phyloP scores from a whole-genome alignment of 257 asterid genomes.

The Cynanchum wilfordii region DNA sequence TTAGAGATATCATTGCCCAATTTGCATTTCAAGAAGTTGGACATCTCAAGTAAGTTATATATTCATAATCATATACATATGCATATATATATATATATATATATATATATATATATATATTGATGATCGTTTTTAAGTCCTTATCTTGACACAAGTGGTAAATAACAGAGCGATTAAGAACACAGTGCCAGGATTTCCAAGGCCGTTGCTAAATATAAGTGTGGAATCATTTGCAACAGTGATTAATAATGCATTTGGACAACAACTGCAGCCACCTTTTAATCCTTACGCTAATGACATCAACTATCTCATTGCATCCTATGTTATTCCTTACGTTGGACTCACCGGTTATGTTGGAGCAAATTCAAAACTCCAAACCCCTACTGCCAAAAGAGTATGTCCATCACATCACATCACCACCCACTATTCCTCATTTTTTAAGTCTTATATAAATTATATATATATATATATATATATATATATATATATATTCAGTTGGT shows the following conservation, averaged over 20 bases:
- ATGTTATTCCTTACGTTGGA: constrained; percentile 78
- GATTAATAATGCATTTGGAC: constrained; percentile 53
- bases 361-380: constrained; percentile 51
- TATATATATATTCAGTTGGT: constrained; percentile 32
- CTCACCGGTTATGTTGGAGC: constrained; percentile 95
- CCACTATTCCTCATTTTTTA: neutral
- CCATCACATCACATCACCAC: too few species aligned
- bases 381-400: constrained; percentile 50
- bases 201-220: constrained; percentile 65
- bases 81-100: too few species aligned
- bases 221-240: constrained; percentile 47
- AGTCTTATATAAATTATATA: neutral
- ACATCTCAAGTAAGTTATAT: constrained; percentile 55
- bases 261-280: constrained; percentile 50
- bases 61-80: neutral
- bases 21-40: constrained; percentile 91
- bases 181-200: constrained; percentile 62
- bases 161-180: constrained; percentile 59
- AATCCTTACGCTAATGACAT: constrained; percentile 77
- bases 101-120: too few species aligned
- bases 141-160: neutral
- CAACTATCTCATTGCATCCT: constrained; percentile 73
- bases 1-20: constrained; percentile 52
- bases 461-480: too few species aligned
- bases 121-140: neutral